Conservation (phyloP, 2,329 filamentous ascomycete genomes). For the Zelopaecilomyces penicillatus region DNA sequence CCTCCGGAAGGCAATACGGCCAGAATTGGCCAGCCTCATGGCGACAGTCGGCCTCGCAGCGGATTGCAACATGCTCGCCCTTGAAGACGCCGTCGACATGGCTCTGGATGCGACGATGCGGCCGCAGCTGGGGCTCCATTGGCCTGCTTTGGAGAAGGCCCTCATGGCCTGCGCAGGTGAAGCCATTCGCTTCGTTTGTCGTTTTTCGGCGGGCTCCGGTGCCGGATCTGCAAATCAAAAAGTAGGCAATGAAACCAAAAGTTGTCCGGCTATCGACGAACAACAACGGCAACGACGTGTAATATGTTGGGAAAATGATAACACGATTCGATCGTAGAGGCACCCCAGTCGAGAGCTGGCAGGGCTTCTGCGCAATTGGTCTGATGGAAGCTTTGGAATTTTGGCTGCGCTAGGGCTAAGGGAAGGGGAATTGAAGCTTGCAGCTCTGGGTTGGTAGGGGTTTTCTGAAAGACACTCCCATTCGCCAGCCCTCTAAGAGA, state of each 20-base stretch:
- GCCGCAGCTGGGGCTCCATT: constrained; percentile 16
- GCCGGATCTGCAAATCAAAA: not conserved
- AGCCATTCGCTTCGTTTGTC: constrained; percentile 28
- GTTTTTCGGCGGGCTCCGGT: not conserved
- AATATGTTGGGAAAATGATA: too few relatives aligned
- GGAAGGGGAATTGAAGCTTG: constrained; percentile 5
- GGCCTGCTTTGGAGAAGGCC: constrained; percentile 24
- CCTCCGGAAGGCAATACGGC: constrained; percentile 34
- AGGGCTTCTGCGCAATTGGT: too few relatives aligned
- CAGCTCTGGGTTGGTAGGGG: constrained; percentile 2
- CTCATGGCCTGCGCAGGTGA: constrained; percentile 36
- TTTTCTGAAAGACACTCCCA: constrained; percentile 1
- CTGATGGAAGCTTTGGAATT: not conserved
- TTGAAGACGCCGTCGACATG: constrained; percentile 24
- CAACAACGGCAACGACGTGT: too few relatives aligned
- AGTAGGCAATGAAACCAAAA: constrained; percentile 1
- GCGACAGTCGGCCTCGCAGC: constrained; percentile 22
- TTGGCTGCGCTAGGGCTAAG: constrained; percentile 1
- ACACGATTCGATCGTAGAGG: too few relatives aligned
- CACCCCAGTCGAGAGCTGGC: too few relatives aligned
- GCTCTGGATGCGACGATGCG: constrained; percentile 23
- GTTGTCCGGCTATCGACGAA: not conserved
- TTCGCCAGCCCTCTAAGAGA: not conserved
- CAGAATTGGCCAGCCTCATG: constrained; percentile 26
- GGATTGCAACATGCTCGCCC: constrained; percentile 12